A percentile compares a stretch with the other conserved stretches of the same genome.
These are phyloP conservation scores for Silene coronaria DNA, from an alignment of 179 eudicot species.

Conservation along the genomic window DNA sequence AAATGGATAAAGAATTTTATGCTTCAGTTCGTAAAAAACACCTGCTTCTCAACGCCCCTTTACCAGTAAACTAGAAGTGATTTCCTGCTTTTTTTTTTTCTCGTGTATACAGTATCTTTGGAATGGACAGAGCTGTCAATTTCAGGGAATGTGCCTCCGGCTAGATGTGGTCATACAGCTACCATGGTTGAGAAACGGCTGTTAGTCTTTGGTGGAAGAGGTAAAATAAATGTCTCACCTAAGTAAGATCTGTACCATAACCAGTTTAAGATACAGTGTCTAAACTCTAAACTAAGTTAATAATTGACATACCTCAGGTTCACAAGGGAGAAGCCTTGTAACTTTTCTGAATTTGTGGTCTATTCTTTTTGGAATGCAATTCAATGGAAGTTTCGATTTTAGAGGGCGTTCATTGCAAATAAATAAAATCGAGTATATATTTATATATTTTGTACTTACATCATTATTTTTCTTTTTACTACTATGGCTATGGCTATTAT, in stretches of 20 bases:
- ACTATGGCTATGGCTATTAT: neutral
- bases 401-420: neutral
- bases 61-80: neutral
- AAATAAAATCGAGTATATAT: no score
- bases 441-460: no score
- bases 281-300: neutral
- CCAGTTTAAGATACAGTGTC: neutral
- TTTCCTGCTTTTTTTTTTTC: conserved; percentile 1
- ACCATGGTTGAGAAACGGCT: conserved; percentile 95
- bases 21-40: neutral
- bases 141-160: conserved; percentile 77
- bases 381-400: neutral
- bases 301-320: conserved; percentile 3
- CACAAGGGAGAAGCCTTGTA: conserved; percentile 4
- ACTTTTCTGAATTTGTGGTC: neutral
- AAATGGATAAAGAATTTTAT: neutral
- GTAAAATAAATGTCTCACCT: conserved; percentile 30
- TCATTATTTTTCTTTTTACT: neutral
- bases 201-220: conserved; percentile 94
- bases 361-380: neutral
- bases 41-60: neutral
- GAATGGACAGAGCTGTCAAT: conserved; percentile 92
- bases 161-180: conserved; percentile 95
- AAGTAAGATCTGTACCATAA: conserved; percentile 4
- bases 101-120: conserved; percentile 59